Base-by-base conservation (phyloP, 2,329 filamentous ascomycete species). In the Coniella vitis region DNA sequence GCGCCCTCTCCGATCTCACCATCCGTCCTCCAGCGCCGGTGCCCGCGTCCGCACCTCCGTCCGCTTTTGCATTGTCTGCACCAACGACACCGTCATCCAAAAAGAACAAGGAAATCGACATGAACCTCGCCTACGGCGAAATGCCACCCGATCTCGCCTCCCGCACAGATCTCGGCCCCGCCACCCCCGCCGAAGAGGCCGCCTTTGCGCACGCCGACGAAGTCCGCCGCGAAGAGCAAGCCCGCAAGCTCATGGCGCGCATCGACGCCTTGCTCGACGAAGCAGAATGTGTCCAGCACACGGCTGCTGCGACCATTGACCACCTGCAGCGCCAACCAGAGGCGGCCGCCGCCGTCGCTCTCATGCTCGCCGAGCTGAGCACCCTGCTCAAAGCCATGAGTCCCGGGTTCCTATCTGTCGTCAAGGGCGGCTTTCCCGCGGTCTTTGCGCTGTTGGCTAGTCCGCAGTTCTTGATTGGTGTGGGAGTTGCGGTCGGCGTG, bases 391-490 rank as follows among this genome's bases (percentile, higher is more conserved):
- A 79, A 45, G 95, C 95, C 64, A 84, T 96, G 76, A 87, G 86
- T 1, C 93, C 93, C 0, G 79, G 82, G 1, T 87, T 91, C 17
- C 70, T 98, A 7, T 71, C 77, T 10, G 72, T 84, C 1, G 70
- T 97, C 61, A 94, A 95, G 67, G 76, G 81, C 35, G 83, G 83
- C 17, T 91, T 90, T 34, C 93, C 93, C 0, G 85, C 87, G 7
- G 83, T 95, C 17, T 91, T 95, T 58, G 87, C 85, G 0, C 76
- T 98, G 19, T 78, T 98, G 3, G 83, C 88, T 0, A 90, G 86
- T 49, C 93, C 93, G 1, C 89, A 98, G 61, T 98, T 98, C 63
- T 79, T 96, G 55, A 95, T 98, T 59, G 90, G 90, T 4, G 89
- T 87, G 1, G 87, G 90, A 38, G 82, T 95, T 13, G 88, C 87